Conservation (phyloP, 2,329 filamentous ascomycete genomes). For the Chrysoporthe deuterocubensis region DNA sequence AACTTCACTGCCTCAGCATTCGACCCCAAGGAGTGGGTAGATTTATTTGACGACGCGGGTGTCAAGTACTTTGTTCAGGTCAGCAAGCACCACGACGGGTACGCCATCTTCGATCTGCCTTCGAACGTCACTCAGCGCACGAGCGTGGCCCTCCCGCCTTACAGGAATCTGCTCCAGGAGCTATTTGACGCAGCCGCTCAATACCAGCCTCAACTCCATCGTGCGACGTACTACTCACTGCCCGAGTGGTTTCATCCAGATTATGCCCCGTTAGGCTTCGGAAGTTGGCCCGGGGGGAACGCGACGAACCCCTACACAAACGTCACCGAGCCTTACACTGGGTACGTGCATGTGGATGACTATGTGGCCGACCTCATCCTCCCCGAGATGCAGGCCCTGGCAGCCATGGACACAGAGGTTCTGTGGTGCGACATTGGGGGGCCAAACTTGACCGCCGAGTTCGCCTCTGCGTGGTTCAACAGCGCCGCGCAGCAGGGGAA, state of each 20-base stretch:
- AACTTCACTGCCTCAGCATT: constrained; percentile 30
- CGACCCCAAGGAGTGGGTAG: constrained; percentile 38
- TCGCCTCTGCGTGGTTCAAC: constrained; percentile 49
- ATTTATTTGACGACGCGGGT: constrained; percentile 43
- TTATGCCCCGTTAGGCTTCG: constrained; percentile 46
- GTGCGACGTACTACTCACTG: constrained; percentile 48
- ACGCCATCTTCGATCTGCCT: constrained; percentile 48
- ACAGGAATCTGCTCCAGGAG: constrained; percentile 46
- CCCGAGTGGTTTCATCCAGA: constrained; percentile 53
- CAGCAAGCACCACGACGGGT: constrained; percentile 53
- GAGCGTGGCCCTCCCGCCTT: constrained; percentile 43
- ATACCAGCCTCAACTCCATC: constrained; percentile 48
- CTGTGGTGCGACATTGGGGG: constrained; percentile 54
- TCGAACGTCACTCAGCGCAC: constrained; percentile 45
- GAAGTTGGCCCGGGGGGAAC: constrained; percentile 44
- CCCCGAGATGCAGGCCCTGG: constrained; percentile 49
- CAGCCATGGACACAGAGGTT: constrained; percentile 47
- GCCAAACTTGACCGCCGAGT: constrained; percentile 46
- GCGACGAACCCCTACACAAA: constrained; percentile 50
- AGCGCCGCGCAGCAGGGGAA: constrained; percentile 33
- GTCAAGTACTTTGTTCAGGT: constrained; percentile 42
- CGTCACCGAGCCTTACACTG: constrained; percentile 46
- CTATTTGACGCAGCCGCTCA: constrained; percentile 47
- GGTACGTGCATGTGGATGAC: constrained; percentile 46
- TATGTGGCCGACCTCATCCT: constrained; percentile 47